phyloP scores from a whole-genome alignment of 345 rosid species.

The Gynandropsis gynandra region DNA sequence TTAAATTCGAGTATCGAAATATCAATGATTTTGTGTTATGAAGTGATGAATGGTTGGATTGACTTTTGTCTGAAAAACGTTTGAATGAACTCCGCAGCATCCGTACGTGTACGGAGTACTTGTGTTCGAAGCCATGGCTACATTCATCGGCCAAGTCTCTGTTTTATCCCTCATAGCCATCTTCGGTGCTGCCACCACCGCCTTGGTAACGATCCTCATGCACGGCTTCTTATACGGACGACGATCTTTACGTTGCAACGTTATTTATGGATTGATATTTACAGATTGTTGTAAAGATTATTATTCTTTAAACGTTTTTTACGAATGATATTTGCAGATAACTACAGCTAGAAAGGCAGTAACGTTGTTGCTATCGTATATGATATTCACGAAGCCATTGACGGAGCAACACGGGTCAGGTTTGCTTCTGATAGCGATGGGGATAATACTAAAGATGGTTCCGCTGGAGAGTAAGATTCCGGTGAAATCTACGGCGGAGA shows the following conservation, averaged over 20 bases:
- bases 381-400: slow-evolving; percentile 86
- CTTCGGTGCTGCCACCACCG: slow-evolving; percentile 94
- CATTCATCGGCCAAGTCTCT: slow-evolving; percentile 89
- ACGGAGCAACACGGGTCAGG: slow-evolving; percentile 80
- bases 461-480: slow-evolving; percentile 21
- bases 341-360: slow-evolving; percentile 42
- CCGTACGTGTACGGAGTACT: slow-evolving; percentile 85
- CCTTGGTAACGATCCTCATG: slow-evolving; percentile 50
- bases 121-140: slow-evolving; percentile 92
- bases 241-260: too few species aligned
- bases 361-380: slow-evolving; percentile 59
- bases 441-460: slow-evolving; percentile 67
- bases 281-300: not conserved
- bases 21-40: slow-evolving; percentile 8
- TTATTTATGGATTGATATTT: not conserved
- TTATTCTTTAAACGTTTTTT: not conserved
- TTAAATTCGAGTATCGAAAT: too few species aligned
- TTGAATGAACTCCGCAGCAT: slow-evolving; percentile 45
- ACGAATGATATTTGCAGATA: slow-evolving; percentile 18
- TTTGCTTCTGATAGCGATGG: slow-evolving; percentile 71
- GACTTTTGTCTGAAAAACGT: slow-evolving; percentile 3
- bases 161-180: slow-evolving; percentile 88
- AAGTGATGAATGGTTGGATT: not conserved
- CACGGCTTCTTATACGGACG: too few species aligned
- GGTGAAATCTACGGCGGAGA: not conserved